These are phyloP conservation scores for Blastomyces gilchristii DNA, from an alignment of 2,329 filamentous ascomycete species.

Conservation along the genomic window DNA sequence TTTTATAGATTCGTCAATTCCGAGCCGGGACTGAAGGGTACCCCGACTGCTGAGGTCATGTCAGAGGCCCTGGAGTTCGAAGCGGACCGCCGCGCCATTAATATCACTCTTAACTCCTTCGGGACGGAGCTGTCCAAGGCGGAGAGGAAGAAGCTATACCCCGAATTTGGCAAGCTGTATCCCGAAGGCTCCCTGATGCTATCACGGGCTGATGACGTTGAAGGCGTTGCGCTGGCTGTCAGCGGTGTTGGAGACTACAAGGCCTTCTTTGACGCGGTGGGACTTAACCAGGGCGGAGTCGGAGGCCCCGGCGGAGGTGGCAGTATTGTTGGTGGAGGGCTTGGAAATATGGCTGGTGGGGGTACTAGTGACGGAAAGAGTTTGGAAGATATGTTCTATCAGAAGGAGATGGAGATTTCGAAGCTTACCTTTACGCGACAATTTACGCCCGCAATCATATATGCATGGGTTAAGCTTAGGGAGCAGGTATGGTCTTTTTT, in stretches of 20 bases:
- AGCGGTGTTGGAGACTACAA: conserved; percentile 93
- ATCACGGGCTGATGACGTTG: conserved; percentile 85
- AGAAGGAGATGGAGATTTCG: conserved; percentile 98
- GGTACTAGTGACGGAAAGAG: conserved; percentile 74
- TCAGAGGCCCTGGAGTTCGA: conserved; percentile 92
- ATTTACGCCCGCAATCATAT: conserved; percentile 90
- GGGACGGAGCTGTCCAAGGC: conserved; percentile 90
- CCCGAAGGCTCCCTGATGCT: conserved; percentile 94
- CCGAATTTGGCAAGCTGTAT: conserved; percentile 78
- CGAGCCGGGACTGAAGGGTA: conserved; percentile 73
- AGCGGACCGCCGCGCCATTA: conserved; percentile 91
- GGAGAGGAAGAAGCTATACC: conserved; percentile 93
- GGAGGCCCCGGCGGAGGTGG: neutral
- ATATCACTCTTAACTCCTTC: conserved; percentile 98
- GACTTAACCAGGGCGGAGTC: conserved; percentile 49
- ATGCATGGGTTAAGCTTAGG: conserved; percentile 93
- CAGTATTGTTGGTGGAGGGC: conserved; percentile 54
- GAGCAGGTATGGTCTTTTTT: conserved; percentile 63
- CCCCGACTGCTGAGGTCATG: conserved; percentile 91
- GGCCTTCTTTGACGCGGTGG: conserved; percentile 88
- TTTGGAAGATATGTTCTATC: conserved; percentile 94
- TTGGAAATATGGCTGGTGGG: conserved; percentile 77
- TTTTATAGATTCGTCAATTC: conserved; percentile 93
- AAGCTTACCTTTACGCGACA: conserved; percentile 93
- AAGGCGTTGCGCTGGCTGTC: conserved; percentile 85